Evolutionary conservation across 1,139 yeast species (phyloP).

Genomic region (Entelexis paramagnoliae): DNA sequence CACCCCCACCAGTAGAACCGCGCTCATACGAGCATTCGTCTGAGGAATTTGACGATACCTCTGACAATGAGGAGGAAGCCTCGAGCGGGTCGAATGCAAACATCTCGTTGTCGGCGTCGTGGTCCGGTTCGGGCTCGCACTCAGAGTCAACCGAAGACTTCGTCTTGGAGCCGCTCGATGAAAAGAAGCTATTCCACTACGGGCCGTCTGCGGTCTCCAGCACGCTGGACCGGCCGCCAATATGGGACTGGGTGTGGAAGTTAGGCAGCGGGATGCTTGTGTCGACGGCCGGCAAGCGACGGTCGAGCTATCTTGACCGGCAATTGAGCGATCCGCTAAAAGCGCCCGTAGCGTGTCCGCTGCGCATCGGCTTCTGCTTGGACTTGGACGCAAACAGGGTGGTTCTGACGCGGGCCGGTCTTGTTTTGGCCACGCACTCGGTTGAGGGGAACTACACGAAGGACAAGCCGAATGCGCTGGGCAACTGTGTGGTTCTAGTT

Average conservation of each 20-base stretch:
- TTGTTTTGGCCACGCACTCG: neutral
- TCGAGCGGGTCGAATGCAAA: neutral
- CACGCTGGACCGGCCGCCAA: neutral
- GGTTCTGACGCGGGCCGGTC: neutral
- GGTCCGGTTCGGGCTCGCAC: neutral
- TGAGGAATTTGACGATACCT: neutral
- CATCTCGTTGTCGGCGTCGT: neutral
- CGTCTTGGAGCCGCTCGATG: neutral
- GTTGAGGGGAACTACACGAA: neutral
- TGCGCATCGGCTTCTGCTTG: neutral
- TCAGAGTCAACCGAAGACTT: neutral
- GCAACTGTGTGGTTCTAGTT: neutral
- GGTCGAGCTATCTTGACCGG: neutral
- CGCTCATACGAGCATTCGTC: neutral
- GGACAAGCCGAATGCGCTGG: neutral
- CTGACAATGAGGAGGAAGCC: neutral
- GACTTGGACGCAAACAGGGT: neutral
- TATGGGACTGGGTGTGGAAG: constrained; percentile 3
- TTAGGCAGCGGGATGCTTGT: neutral
- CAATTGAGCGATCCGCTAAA: neutral
- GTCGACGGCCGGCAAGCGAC: neutral
- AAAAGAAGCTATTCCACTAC: neutral
- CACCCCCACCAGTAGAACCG: neutral
- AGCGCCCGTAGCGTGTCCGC: neutral
- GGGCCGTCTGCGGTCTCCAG: neutral